phyloP scores from a whole-genome alignment of 2,329 filamentous ascomycete genomes.

The Talaromyces verruculosus region DNA sequence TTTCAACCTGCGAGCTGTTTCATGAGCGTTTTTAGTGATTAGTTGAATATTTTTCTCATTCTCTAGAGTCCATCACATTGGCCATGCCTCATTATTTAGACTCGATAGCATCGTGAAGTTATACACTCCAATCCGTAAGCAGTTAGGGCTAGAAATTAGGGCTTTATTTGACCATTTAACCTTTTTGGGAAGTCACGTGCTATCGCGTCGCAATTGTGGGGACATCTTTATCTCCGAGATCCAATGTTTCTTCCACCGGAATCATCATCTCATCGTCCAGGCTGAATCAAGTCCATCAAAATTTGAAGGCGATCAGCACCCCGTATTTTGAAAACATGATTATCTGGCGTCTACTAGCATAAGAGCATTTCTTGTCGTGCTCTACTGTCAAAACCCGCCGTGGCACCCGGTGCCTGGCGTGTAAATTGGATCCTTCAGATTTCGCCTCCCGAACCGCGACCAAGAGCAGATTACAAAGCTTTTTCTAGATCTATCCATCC shows the following conservation, averaged over 20 bases:
- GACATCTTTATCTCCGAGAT: constrained; percentile 5
- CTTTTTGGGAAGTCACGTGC: background rate
- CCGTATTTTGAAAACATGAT: background rate
- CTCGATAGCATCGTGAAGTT: background rate
- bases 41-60: no score
- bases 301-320: no score
- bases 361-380: background rate
- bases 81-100: no score
- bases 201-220: background rate
- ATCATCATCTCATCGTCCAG: background rate
- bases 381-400: background rate
- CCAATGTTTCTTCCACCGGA: background rate
- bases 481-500: constrained; percentile 20
- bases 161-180: background rate
- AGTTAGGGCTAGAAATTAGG: background rate
- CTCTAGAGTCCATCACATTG: no score
- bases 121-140: background rate
- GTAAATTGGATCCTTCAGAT: constrained; percentile 1
- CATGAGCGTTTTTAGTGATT: no score
- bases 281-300: background rate
- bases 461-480: constrained; percentile 21
- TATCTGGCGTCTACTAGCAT: background rate
- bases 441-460: constrained; percentile 10
- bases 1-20: constrained; percentile 6
- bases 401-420: background rate